Evolutionary conservation across 345 rosid genomes (phyloP).

Genomic region (Corymbia maculata): DNA sequence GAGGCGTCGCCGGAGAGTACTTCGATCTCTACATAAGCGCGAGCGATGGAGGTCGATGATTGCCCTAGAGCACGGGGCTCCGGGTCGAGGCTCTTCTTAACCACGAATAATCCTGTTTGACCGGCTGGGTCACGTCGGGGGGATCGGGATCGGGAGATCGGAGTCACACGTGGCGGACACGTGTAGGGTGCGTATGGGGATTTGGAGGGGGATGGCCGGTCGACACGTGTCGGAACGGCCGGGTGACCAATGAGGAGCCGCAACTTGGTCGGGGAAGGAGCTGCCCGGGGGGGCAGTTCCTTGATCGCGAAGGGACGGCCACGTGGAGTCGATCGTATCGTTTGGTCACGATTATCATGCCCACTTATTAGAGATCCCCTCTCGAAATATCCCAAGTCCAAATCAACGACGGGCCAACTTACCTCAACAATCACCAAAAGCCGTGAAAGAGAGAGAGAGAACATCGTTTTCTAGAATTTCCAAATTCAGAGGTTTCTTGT

Average conservation of each 20-base stretch:
- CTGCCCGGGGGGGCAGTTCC: neutral
- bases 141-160: neutral
- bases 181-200: constrained; percentile 8
- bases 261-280: neutral
- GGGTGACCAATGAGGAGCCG: neutral
- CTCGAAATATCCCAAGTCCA: neutral
- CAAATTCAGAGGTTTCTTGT: neutral
- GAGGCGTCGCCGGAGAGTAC: neutral
- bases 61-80: neutral
- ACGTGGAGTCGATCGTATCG: neutral
- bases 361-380: neutral
- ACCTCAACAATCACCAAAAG: neutral
- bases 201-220: neutral
- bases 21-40: neutral
- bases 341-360: neutral
- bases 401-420: neutral
- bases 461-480: neutral
- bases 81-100: neutral
- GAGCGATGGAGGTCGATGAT: neutral
- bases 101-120: neutral
- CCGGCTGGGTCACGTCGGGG: neutral
- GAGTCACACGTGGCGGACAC: constrained; percentile 27
- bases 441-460: neutral
- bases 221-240: neutral
- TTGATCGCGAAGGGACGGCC: neutral